phyloP scores from a whole-genome alignment of 2,329 filamentous ascomycete genomes.

The Aspergillus luchuensis region DNA sequence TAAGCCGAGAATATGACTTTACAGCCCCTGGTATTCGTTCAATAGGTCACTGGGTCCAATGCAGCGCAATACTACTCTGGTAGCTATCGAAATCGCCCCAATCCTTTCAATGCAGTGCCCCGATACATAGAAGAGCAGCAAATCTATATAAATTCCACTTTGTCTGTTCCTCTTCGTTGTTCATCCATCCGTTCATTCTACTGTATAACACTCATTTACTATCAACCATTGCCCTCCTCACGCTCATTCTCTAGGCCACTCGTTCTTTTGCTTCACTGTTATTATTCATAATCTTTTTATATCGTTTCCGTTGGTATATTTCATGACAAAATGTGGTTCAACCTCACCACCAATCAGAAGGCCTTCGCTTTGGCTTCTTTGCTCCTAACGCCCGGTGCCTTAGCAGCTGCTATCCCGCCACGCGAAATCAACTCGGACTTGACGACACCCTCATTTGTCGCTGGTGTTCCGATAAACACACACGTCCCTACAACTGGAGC shows the following conservation, averaged over 20 bases:
- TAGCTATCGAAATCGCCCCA: neutral
- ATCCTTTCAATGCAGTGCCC: neutral
- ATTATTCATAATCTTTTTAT: too few relatives aligned
- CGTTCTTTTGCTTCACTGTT: neutral
- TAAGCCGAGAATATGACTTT: too few relatives aligned
- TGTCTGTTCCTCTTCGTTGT: neutral
- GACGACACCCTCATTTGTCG: neutral
- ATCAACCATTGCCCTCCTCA: neutral
- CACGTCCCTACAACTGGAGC: conserved; percentile 1
- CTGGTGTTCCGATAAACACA: neutral
- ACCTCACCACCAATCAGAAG: neutral
- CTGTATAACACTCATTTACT: neutral
- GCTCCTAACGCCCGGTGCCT: neutral
- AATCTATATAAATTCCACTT: neutral
- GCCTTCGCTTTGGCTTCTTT: conserved; percentile 1
- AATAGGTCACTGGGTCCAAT: neutral
- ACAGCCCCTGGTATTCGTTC: neutral
- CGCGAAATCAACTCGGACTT: neutral
- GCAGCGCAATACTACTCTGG: neutral
- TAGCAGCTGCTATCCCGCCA: neutral
- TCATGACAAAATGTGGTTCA: neutral
- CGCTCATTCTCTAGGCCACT: neutral
- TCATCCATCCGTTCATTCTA: neutral
- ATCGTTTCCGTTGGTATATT: neutral
- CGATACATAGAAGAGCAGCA: neutral